Conservation (phyloP, 148 eudicot genomes). For the Simmondsia chinensis region DNA sequence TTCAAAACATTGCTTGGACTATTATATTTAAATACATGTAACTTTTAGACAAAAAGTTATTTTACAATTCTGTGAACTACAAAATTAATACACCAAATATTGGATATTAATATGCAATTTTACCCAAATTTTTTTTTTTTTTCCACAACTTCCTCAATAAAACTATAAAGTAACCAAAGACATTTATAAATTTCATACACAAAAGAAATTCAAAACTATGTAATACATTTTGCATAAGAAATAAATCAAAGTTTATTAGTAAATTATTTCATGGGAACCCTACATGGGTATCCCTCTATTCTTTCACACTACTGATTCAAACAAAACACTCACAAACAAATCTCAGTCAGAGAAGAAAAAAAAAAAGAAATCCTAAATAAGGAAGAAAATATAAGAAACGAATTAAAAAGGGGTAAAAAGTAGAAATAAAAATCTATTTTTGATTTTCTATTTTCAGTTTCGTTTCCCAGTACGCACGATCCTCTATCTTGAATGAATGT, state of each 20-base stretch:
- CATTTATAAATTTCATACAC: constrained; percentile 4
- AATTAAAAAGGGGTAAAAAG: constrained; percentile 3
- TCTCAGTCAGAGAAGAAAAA: constrained; percentile 30
- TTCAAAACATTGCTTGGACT: too few relatives aligned
- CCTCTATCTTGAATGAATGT: constrained; percentile 23
- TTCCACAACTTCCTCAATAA: not conserved
- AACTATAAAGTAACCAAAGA: constrained; percentile 1
- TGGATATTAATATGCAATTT: not conserved
- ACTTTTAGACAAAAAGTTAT: too few relatives aligned
- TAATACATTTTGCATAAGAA: constrained; percentile 6
- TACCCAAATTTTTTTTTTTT: too few relatives aligned
- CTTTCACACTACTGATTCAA: constrained; percentile 39
- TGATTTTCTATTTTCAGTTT: constrained; percentile 22
- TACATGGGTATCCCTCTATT: constrained; percentile 26
- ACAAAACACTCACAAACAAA: constrained; percentile 35
- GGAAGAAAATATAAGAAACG: constrained; percentile 9
- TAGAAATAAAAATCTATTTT: constrained; percentile 23
- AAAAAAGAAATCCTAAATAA: constrained; percentile 9
- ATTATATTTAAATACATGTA: too few relatives aligned
- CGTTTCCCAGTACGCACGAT: constrained; percentile 26
- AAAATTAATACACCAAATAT: too few relatives aligned
- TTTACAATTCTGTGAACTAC: too few relatives aligned
- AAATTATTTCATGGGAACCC: constrained; percentile 31
- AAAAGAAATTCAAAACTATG: constrained; percentile 9
- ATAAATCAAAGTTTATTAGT: constrained; percentile 14